Percentiles rank a stretch among this genome's conserved stretches.
These are phyloP conservation scores for Plasmodium gaboni DNA, from an alignment of 169 alveolate species.

Conservation along the genomic window DNA sequence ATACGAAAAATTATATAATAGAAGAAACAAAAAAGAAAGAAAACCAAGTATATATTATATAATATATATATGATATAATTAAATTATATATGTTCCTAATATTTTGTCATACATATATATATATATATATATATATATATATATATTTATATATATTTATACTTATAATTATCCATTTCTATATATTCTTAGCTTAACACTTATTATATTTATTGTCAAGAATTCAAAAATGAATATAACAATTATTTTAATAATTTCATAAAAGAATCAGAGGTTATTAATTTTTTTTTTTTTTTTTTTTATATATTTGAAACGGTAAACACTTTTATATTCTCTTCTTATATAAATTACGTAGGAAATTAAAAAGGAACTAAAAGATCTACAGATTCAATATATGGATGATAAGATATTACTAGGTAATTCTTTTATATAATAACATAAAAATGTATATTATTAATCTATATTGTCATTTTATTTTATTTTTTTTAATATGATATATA, in stretches of 20 bases:
- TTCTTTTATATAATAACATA: neutral
- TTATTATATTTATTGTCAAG: conserved; percentile 58
- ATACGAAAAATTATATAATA: conserved; percentile 14
- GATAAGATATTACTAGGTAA: conserved; percentile 47
- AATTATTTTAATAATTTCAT: conserved; percentile 33
- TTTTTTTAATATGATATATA: neutral
- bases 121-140: too few species aligned
- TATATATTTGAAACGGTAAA: neutral
- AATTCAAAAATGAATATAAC: conserved; percentile 44
- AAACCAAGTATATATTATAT: conserved; percentile 21
- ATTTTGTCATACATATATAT: neutral
- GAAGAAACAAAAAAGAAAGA: conserved; percentile 32
- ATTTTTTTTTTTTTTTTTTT: neutral
- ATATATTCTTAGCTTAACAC: conserved; percentile 20
- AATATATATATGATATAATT: neutral
- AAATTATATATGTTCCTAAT: neutral
- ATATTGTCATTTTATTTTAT: neutral
- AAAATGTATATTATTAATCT: neutral
- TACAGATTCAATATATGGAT: conserved; percentile 48
- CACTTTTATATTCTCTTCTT: too few species aligned
- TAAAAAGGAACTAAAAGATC: conserved; percentile 43
- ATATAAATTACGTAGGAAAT: conserved; percentile 18
- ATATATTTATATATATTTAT: neutral
- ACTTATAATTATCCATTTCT: neutral
- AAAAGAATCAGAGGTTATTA: conserved; percentile 59